Percentiles rank a stretch among this genome's conserved stretches.
These are phyloP conservation scores for Eimeria maxima DNA, from an alignment of 169 alveolate species.

Conservation along the genomic window DNA sequence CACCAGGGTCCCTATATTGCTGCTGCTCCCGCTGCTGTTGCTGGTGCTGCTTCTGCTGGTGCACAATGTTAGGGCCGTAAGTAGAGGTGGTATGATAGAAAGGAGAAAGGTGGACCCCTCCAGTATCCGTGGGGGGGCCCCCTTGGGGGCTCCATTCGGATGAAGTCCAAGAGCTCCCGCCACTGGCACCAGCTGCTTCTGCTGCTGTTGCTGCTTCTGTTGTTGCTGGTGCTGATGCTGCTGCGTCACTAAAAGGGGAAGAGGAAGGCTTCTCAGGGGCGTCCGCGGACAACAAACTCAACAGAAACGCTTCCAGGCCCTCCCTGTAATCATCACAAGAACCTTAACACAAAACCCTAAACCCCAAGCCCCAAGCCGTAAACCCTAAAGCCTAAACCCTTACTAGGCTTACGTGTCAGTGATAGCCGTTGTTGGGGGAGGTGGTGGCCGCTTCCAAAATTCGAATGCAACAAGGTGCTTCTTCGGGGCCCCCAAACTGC, in stretches of 20 bases:
- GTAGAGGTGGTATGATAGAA: background rate
- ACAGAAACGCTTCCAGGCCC: background rate
- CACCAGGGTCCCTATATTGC: background rate
- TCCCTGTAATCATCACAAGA: background rate
- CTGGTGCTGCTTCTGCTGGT: slow-evolving; percentile 7
- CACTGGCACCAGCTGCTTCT: background rate
- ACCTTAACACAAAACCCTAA: background rate
- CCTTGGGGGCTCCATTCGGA: background rate
- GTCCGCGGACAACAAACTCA: background rate
- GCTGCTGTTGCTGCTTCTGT: slow-evolving; percentile 1
- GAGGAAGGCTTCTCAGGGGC: background rate
- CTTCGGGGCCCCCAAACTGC: background rate
- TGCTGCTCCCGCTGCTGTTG: background rate
- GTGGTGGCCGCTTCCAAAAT: slow-evolving; percentile 5
- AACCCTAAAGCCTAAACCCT: background rate
- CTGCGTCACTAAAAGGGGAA: background rate
- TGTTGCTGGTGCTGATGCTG: background rate
- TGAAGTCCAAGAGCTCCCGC: background rate
- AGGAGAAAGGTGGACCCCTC: background rate
- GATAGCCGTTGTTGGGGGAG: background rate
- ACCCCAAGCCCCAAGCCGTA: background rate
- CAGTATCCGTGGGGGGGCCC: background rate
- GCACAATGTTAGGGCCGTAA: background rate
- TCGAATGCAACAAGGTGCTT: background rate
- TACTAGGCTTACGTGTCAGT: background rate